phyloP scores from a whole-genome alignment of 1,284 basidiomycete genomes.

The Trichosporon sp. region DNA sequence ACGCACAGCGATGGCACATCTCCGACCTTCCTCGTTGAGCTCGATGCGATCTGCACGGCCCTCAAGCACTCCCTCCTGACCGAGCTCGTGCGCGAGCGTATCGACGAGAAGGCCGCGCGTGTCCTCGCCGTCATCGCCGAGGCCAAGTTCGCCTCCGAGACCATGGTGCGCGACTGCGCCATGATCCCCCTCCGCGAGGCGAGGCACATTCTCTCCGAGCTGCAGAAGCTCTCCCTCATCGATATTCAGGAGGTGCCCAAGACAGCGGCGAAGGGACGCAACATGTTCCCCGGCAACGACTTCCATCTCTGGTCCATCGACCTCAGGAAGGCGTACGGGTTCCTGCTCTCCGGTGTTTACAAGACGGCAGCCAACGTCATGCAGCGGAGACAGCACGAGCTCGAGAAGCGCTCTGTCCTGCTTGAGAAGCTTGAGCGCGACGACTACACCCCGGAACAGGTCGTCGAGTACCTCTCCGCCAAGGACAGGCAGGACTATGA shows the following conservation, averaged over 20 bases:
- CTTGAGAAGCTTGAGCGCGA: constrained; percentile 76
- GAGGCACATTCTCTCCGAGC: constrained; percentile 73
- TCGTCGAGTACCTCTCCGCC: constrained; percentile 40
- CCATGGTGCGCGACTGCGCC: constrained; percentile 89
- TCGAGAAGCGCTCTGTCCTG: constrained; percentile 67
- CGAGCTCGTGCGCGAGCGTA: constrained; percentile 76
- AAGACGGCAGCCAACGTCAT: constrained; percentile 84
- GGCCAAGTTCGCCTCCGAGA: constrained; percentile 95
- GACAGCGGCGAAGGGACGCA: constrained; percentile 78
- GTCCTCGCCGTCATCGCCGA: constrained; percentile 79
- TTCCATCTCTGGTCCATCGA: constrained; percentile 81
- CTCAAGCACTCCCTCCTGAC: constrained; percentile 75
- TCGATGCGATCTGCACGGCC: constrained; percentile 71
- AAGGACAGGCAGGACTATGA: constrained; percentile 54
- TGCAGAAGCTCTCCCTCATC: constrained; percentile 77
- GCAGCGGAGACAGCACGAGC: constrained; percentile 69
- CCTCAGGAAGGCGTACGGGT: constrained; percentile 73
- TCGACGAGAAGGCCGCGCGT: constrained; percentile 82
- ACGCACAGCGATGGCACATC: constrained; percentile 62
- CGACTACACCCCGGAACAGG: constrained; percentile 66
- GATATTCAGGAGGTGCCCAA: constrained; percentile 89
- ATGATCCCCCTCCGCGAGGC: constrained; percentile 90
- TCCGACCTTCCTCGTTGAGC: constrained; percentile 69
- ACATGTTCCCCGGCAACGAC: constrained; percentile 41
- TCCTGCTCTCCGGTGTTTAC: constrained; percentile 74